Base-by-base conservation (phyloP, 257 asterid species). In the Thymus mandschuricus region DNA sequence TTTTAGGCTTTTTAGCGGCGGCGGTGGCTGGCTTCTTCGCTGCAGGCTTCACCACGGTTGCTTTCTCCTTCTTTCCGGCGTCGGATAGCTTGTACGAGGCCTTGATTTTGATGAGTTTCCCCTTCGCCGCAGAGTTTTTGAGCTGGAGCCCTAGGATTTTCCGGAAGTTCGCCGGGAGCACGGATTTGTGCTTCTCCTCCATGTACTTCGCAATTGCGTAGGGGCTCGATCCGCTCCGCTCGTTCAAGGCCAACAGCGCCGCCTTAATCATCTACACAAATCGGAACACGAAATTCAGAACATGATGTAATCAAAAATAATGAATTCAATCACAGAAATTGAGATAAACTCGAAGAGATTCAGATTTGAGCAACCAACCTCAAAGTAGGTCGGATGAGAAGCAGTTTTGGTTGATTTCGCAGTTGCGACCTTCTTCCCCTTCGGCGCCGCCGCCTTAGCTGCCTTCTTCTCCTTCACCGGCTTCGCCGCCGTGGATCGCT, bases 381-480 rank as follows among this genome's bases (percentile, higher is more conserved):
- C 85, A 8, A 85, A 89, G 78, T 89, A 89, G 28, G 96, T 84
- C 0, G 96, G 96, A 71, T 89, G 96, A 2, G 94, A 40, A 41
- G 86, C 79, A 15, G 89, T 74, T 77, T 85, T 87, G 10, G 87
- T 11, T 0, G 83, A 66, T 70, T 80, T 84, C 0, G 87, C 70
- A 0, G 82, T 61, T 70, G 72, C 75, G 3, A 87, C 67, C 78
- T 82, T 80, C 81, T 79, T 85, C 84, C 77, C 86, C 72, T 68
- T 87, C 4, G 84, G 79, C 33, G 69, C 88, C 75, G 72, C 85
- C 81, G 72, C 85, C 81, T 71, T 88, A 8, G 77, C 13, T 61
- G 75, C 31, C 55, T 83, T 83, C 88, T 78, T 88, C 78, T 73
- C 92, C 71, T 82, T 86, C 4, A 40, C 80, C 44, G 85, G 66